These are phyloP conservation scores for Phaffia australis DNA, from an alignment of 768 basidiomycete species.

Conservation along the genomic window DNA sequence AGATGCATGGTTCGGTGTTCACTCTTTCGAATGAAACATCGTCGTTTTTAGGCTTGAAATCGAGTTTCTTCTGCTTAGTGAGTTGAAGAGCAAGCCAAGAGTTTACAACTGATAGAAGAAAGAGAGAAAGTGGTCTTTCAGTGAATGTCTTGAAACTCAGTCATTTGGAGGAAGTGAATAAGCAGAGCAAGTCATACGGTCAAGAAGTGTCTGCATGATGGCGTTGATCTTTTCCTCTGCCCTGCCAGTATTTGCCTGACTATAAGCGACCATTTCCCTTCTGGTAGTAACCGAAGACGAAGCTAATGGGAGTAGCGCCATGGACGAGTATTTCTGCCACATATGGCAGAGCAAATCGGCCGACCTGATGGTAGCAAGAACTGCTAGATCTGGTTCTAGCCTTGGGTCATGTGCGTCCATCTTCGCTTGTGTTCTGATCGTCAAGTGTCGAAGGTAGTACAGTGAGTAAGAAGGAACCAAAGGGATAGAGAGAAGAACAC, in stretches of 20 bases:
- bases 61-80: constrained; percentile 83
- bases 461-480: not conserved
- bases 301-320: constrained; percentile 77
- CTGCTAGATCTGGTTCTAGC: constrained; percentile 64
- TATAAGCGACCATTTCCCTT: constrained; percentile 85
- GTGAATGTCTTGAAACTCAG: not conserved
- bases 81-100: constrained; percentile 65
- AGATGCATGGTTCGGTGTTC: constrained; percentile 83
- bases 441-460: not conserved
- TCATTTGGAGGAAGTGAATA: not conserved
- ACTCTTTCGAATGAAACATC: constrained; percentile 87
- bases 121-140: not conserved
- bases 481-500: not conserved
- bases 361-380: constrained; percentile 53
- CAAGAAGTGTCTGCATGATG: constrained; percentile 67
- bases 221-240: constrained; percentile 73
- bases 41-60: constrained; percentile 95
- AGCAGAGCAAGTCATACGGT: constrained; percentile 47
- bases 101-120: constrained; percentile 48
- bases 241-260: constrained; percentile 72
- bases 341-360: constrained; percentile 85
- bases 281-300: constrained; percentile 65
- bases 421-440: constrained; percentile 53
- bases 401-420: constrained; percentile 65
- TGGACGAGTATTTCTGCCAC: constrained; percentile 92